These are phyloP conservation scores for Pyricularia pennisetigena DNA, from an alignment of 2,329 filamentous ascomycete genomes.

Conservation along the genomic window DNA sequence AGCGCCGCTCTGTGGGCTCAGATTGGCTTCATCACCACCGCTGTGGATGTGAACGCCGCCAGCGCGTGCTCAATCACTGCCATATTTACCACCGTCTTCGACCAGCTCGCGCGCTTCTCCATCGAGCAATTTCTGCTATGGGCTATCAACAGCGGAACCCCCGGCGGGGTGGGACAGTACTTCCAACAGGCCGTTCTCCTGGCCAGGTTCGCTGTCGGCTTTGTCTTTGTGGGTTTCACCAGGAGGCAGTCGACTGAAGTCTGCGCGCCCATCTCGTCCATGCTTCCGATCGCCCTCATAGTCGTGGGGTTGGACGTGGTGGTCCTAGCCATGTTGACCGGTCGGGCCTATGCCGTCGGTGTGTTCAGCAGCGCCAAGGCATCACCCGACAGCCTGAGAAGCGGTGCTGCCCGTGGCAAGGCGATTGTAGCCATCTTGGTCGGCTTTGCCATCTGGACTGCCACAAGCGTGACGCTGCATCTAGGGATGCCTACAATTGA, in stretches of 20 bases:
- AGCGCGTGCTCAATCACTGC: constrained; percentile 41
- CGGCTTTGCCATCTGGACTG: constrained; percentile 43
- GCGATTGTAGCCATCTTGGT: constrained; percentile 29
- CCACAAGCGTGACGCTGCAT: constrained; percentile 40
- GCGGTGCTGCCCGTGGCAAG: constrained; percentile 23
- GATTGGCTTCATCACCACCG: constrained; percentile 37
- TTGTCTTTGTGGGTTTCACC: constrained; percentile 43
- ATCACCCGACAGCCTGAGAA: neutral
- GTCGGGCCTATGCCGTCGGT: constrained; percentile 25
- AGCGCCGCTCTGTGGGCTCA: constrained; percentile 44
- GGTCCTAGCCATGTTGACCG: constrained; percentile 31
- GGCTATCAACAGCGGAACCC: constrained; percentile 29
- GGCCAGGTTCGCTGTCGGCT: constrained; percentile 40
- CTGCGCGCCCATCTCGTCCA: constrained; percentile 37
- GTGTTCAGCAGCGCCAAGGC: constrained; percentile 19
- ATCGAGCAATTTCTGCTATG: constrained; percentile 45
- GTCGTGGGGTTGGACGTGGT: constrained; percentile 34
- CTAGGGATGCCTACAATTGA: constrained; percentile 33
- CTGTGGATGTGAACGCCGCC: constrained; percentile 31
- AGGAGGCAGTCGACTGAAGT: constrained; percentile 39
- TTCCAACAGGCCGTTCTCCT: constrained; percentile 36
- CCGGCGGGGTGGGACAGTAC: constrained; percentile 24
- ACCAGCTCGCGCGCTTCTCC: constrained; percentile 44
- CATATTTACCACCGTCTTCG: constrained; percentile 42
- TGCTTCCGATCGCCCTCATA: constrained; percentile 33